Evolutionary conservation across 1,284 basidiomycete species (phyloP).

Genomic region (Cronartium ribicola): DNA sequence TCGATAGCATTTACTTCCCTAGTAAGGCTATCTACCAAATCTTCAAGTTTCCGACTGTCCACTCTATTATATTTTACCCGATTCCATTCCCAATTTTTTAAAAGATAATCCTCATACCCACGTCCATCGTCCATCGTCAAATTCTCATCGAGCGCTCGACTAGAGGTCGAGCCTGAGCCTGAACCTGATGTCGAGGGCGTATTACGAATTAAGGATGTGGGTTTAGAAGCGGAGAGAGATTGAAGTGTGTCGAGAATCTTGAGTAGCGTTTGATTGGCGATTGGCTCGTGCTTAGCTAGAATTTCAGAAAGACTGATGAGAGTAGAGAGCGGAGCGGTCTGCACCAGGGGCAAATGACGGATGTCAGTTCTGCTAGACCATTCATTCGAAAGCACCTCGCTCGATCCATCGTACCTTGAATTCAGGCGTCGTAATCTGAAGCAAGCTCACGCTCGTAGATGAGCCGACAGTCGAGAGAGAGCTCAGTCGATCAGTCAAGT

Average conservation of each 20-base stretch:
- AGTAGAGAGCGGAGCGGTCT: conserved; percentile 91
- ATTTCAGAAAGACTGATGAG: conserved; percentile 87
- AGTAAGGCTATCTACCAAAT: conserved; percentile 27
- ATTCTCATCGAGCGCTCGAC: conserved; percentile 3
- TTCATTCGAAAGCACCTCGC: not conserved
- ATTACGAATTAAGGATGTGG: conserved; percentile 18
- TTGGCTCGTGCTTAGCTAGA: conserved; percentile 83
- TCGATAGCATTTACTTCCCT: conserved; percentile 52
- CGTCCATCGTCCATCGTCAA: conserved; percentile 39
- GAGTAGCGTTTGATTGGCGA: conserved; percentile 78
- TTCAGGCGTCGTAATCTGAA: conserved; percentile 31
- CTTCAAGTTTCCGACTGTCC: conserved; percentile 34
- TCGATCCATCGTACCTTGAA: conserved; percentile 23
- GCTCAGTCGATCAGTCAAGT: conserved; percentile 31
- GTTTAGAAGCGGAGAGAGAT: conserved; percentile 57
- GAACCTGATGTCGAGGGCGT: conserved; percentile 1
- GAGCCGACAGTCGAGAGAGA: conserved; percentile 9
- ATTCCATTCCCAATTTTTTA: conserved; percentile 42
- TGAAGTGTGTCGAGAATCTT: conserved; percentile 94
- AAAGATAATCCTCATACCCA: conserved; percentile 34
- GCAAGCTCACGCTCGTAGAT: conserved; percentile 16
- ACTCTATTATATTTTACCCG: conserved; percentile 42
- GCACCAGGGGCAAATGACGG: conserved; percentile 34
- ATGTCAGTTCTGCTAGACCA: not conserved
- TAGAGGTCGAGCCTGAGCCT: not conserved